These are phyloP conservation scores for Dendrothele bispora DNA, from an alignment of 768 basidiomycete genomes.

Conservation along the genomic window DNA sequence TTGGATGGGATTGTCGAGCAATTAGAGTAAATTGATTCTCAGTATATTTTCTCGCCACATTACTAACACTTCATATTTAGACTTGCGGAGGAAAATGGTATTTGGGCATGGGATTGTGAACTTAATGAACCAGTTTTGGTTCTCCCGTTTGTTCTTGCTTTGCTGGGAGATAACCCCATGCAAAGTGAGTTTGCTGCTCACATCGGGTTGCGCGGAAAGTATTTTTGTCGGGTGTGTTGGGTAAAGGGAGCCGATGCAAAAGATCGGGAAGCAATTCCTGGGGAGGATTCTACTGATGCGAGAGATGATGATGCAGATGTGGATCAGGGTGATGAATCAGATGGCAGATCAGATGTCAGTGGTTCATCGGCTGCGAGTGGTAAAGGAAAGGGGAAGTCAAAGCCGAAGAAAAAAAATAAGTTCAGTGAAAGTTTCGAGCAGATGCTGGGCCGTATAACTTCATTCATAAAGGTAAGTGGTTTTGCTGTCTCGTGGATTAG, in stretches of 20 bases:
- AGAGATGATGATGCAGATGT: neutral
- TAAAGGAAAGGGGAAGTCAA: neutral
- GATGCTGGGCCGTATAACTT: neutral
- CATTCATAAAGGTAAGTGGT: neutral
- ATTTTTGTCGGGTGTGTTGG: conserved; percentile 18
- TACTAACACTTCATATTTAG: neutral
- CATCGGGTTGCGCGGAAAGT: conserved; percentile 14
- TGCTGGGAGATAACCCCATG: conserved; percentile 21
- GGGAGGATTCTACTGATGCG: neutral
- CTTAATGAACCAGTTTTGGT: conserved; percentile 10
- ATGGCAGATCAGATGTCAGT: neutral
- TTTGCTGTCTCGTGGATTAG: neutral
- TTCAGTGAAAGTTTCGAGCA: neutral
- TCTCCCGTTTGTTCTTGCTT: conserved; percentile 7
- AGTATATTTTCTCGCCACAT: neutral
- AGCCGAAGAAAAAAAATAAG: too few species aligned
- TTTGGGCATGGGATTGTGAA: conserved; percentile 13
- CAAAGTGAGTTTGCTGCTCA: conserved; percentile 18
- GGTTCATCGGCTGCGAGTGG: neutral
- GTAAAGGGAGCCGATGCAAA: conserved; percentile 9
- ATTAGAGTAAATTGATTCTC: conserved; percentile 2
- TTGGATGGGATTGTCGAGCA: conserved; percentile 17
- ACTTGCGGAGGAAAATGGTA: conserved; percentile 11
- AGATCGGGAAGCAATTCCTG: too few species aligned
- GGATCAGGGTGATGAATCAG: neutral